Base-by-base conservation (phyloP, 345 rosid genomes). In the Leavenworthia alabamica region DNA sequence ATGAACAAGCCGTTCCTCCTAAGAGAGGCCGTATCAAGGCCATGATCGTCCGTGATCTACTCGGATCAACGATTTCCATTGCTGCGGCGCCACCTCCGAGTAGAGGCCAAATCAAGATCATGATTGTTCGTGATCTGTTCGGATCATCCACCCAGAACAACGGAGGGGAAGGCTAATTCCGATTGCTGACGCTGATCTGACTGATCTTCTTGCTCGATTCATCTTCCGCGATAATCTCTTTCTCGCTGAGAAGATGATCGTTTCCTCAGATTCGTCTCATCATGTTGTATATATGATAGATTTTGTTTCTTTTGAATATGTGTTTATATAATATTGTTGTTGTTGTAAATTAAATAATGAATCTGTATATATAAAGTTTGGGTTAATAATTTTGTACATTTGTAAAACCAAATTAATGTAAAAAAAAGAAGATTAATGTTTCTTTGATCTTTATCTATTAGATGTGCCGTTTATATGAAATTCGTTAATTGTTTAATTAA, bases 1-100 rank as follows among this genome's bases (percentile, higher is more conserved):
- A 39, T 0, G 44, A 15, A 40, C 4, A 7, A 36, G 22, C n/a
- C 4, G 19, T 49, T 48, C 66, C 66, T 46, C 66, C 66, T 0
- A 68, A 52, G 39, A 60, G 73, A 68, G 67, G 72, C 1, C 43
- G 6, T 24, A 39, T 67, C 64, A 67, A 47, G 59, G 32, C 16
- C 10, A 67, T 39, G 52, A 67, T 67, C 43, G 59, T 10, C 47
- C 42, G 35, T 5, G 51, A 67, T 28, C 43, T 67, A 19, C 3
- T 59, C 17, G 11, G 22, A 46, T 66, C 56, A 0, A 12, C 2
- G 6, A 48, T 41, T 27, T 46, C 58, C 2, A 19, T 19, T 12
- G 2, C n/a, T n/a, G n/a, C n/a, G n/a, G n/a, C 23, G 8, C 59
- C 51, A 0, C 16, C 48, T 45, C 42, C 56, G 3, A 23, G 16